phyloP scores from a whole-genome alignment of 257 asterid species.

The Solanum pimpinellifolium region DNA sequence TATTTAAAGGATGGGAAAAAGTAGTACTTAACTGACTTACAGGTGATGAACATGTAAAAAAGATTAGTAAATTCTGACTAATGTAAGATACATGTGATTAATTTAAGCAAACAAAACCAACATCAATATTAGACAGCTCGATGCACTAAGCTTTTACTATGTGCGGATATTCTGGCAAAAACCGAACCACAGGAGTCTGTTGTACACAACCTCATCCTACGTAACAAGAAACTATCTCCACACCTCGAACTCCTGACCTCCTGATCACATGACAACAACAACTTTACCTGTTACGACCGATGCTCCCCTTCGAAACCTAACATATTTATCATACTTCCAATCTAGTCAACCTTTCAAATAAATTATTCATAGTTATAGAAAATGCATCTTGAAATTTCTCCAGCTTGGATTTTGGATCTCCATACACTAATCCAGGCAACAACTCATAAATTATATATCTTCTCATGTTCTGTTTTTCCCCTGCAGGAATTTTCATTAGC shows the following conservation, averaged over 20 bases:
- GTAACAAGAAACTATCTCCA: not conserved
- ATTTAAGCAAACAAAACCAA: not conserved
- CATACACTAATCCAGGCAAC: conserved; percentile 50
- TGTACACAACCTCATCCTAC: accelerated
- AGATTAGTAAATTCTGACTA: not conserved
- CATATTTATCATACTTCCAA: not conserved
- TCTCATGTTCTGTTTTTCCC: conserved; percentile 48
- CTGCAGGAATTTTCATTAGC: conserved; percentile 25
- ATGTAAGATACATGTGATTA: not conserved
- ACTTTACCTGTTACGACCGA: not conserved
- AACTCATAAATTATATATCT: conserved; percentile 54
- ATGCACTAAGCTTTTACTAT: not conserved
- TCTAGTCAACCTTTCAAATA: conserved; percentile 36
- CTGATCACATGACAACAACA: not conserved
- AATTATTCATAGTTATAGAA: conserved; percentile 37
- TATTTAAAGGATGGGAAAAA: not conserved
- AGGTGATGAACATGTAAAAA: not conserved
- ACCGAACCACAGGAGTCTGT: not conserved
- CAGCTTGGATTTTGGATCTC: conserved; percentile 37
- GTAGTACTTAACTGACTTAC: not conserved
- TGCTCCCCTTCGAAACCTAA: not conserved
- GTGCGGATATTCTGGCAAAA: accelerated
- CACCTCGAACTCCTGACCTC: not conserved
- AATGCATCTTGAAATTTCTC: conserved; percentile 61
- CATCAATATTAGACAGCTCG: accelerated